Evolutionary conservation across 2,329 filamentous ascomycete species (phyloP).

Genomic region (Cadophora malorum): DNA sequence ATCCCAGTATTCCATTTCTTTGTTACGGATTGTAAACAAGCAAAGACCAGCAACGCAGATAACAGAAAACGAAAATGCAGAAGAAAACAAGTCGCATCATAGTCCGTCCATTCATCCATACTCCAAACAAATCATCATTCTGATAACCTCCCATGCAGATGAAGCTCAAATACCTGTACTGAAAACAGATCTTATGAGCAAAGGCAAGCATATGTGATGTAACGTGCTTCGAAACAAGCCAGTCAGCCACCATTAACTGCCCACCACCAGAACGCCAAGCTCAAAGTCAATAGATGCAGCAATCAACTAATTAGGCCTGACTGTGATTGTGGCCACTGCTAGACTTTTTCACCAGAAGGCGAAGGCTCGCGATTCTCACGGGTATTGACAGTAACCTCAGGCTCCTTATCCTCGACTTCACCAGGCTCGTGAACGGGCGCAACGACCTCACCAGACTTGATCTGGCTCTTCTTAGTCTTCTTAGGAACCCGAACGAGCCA

Average conservation of each 20-base stretch:
- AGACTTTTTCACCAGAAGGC: neutral
- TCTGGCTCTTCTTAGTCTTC: conserved; percentile 1
- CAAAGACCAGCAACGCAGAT: neutral
- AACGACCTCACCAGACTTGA: conserved; percentile 5
- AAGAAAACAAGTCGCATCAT: neutral
- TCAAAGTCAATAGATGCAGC: neutral
- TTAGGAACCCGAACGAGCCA: conserved; percentile 26
- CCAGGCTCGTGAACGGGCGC: neutral
- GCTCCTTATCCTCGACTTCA: neutral
- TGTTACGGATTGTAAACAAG: neutral
- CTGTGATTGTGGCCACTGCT: neutral
- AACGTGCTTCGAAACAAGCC: neutral
- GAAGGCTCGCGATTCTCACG: neutral
- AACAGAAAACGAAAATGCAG: neutral
- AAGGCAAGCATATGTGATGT: neutral
- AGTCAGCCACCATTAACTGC: neutral
- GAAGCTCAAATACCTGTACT: neutral
- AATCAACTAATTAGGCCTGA: neutral
- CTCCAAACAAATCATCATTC: neutral
- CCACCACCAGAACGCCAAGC: neutral
- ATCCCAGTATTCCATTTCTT: too few relatives aligned
- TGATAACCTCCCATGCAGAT: neutral
- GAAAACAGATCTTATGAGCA: neutral
- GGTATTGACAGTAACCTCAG: neutral
- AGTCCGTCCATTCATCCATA: neutral